Conservation (phyloP, 441 rosid species). For the Euphorbia celastroides region DNA sequence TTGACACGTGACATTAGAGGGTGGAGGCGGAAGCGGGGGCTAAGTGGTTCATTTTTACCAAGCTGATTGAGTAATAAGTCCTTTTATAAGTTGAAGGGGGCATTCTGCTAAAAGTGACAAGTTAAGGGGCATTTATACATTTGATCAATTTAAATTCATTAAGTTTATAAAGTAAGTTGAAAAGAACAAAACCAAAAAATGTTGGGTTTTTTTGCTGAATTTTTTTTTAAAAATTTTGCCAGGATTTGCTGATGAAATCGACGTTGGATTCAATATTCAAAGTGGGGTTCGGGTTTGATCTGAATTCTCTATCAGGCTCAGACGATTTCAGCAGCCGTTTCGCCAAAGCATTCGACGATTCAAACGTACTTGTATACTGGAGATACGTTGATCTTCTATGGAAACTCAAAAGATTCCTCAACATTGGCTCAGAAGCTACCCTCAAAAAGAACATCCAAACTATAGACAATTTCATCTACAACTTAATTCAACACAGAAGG, state of each 20-base stretch:
- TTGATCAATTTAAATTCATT: too few species aligned
- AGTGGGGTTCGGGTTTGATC: conserved; percentile 37
- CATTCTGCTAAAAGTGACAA: too few species aligned
- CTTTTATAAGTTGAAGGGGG: too few species aligned
- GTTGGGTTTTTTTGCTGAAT: too few species aligned
- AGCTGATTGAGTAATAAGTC: too few species aligned
- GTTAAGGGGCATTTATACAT: too few species aligned
- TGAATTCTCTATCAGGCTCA: conserved; percentile 30
- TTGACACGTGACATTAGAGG: too few species aligned
- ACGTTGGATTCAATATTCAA: conserved; percentile 35
- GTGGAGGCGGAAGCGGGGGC: too few species aligned
- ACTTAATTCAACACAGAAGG: conserved; percentile 34
- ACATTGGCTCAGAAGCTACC: conserved; percentile 42
- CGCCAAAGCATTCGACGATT: conserved; percentile 35
- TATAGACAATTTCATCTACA: conserved; percentile 43
- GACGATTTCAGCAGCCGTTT: conserved; percentile 25
- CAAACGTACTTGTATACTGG: conserved; percentile 26
- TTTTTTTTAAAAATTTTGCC: neutral
- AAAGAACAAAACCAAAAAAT: too few species aligned
- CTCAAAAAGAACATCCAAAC: conserved; percentile 43
- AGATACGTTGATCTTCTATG: conserved; percentile 30
- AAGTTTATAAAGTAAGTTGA: too few species aligned
- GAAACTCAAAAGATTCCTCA: conserved; percentile 33
- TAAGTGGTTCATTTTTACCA: too few species aligned
- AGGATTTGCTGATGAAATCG: conserved; percentile 39